A percentile compares a stretch with the other conserved stretches of the same genome.
Conservation (phyloP, 2,329 filamentous ascomycete genomes). For the Botrytis pseudocinerea region DNA sequence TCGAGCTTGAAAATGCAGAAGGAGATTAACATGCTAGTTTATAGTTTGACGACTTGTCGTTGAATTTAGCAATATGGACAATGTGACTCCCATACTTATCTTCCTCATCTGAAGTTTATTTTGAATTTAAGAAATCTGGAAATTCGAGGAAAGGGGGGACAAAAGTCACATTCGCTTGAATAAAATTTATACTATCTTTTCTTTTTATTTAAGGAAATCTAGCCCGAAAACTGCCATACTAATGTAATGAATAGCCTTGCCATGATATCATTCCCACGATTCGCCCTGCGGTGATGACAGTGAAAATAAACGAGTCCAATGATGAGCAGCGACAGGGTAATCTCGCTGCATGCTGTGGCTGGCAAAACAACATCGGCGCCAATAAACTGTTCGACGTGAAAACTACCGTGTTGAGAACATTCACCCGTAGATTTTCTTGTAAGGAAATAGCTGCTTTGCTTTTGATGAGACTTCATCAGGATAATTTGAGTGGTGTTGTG, state of each 20-base stretch:
- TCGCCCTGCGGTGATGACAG: not conserved
- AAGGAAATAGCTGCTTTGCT: too few relatives aligned
- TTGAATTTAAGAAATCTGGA: too few relatives aligned
- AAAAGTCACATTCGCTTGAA: too few relatives aligned
- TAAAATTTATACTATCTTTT: too few relatives aligned
- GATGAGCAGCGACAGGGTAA: not conserved
- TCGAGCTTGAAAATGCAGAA: not conserved
- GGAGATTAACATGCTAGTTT: not conserved
- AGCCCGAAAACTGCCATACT: too few relatives aligned
- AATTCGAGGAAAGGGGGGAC: too few relatives aligned
- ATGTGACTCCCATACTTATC: not conserved
- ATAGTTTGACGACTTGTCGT: not conserved
- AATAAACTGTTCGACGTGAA: not conserved
- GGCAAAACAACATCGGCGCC: not conserved
- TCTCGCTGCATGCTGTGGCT: constrained; percentile 4
- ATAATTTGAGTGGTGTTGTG: not conserved
- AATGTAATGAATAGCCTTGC: not conserved
- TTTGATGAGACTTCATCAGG: too few relatives aligned
- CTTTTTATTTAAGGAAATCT: too few relatives aligned
- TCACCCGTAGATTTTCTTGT: not conserved
- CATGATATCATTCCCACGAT: not conserved
- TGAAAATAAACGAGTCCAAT: constrained; percentile 10
- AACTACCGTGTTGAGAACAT: not conserved
- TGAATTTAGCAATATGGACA: not conserved
- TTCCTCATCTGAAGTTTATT: too few relatives aligned